A percentile compares a stretch with the other conserved stretches of the same genome.
phyloP scores from a whole-genome alignment of 2,329 filamentous ascomycete genomes.

The Parastagonospora avenae region DNA sequence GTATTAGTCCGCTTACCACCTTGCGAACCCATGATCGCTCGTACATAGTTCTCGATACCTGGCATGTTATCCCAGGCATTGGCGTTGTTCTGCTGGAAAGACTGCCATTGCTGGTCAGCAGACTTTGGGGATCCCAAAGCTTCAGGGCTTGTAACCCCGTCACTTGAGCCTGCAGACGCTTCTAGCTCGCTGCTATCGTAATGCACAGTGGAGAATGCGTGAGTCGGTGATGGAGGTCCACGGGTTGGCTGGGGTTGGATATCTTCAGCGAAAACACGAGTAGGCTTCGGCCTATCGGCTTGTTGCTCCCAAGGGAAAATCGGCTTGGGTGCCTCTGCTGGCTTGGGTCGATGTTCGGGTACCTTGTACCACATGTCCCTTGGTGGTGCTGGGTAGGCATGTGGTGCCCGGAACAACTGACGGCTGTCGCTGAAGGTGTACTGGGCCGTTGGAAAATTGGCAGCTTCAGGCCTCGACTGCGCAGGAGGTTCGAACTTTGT shows the following conservation, averaged over 20 bases:
- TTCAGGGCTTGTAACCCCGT: slow-evolving; percentile 18
- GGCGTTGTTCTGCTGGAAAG: slow-evolving; percentile 65
- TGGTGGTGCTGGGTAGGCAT: slow-evolving; percentile 79
- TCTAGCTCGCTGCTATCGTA: slow-evolving; percentile 27
- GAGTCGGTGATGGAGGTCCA: slow-evolving; percentile 19
- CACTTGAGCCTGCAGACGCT: slow-evolving; percentile 12
- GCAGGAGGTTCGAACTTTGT: slow-evolving; percentile 60
- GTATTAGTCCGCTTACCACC: slow-evolving; percentile 56
- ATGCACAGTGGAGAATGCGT: slow-evolving; percentile 38
- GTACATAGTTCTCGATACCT: slow-evolving; percentile 86
- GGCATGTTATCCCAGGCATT: slow-evolving; percentile 96
- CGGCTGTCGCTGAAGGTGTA: slow-evolving; percentile 85
- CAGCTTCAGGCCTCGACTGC: slow-evolving; percentile 80
- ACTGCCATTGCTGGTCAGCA: slow-evolving; percentile 68
- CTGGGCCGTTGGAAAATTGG: slow-evolving; percentile 76
- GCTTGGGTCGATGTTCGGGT: slow-evolving; percentile 63
- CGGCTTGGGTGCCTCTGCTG: slow-evolving; percentile 65
- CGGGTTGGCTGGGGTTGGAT: slow-evolving; percentile 49
- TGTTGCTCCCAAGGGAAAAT: slow-evolving; percentile 92
- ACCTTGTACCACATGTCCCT: slow-evolving; percentile 88
- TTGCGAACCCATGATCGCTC: slow-evolving; percentile 67
- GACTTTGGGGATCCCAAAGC: slow-evolving; percentile 28
- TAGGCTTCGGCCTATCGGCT: slow-evolving; percentile 65
- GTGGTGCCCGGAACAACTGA: slow-evolving; percentile 76
- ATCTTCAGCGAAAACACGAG: slow-evolving; percentile 70